These are phyloP conservation scores for Phytophthora foliorum DNA, from an alignment of 352 stramenopile genomes.

Conservation along the genomic window DNA sequence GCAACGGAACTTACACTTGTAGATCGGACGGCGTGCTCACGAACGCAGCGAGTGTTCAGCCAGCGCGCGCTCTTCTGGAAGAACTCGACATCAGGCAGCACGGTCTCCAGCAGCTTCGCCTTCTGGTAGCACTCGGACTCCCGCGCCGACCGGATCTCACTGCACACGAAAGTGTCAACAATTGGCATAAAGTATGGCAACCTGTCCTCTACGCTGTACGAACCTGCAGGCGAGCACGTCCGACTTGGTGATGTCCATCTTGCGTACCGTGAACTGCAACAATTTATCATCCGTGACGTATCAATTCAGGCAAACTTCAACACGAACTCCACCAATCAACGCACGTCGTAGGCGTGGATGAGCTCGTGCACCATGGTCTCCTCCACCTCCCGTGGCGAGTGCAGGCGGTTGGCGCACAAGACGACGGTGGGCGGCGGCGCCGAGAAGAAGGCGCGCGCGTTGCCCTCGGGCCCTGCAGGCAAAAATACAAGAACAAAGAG, in stretches of 20 bases:
- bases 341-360: conserved; percentile 87
- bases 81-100: conserved; percentile 70
- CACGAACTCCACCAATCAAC: conserved; percentile 22
- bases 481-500: conserved; percentile 5
- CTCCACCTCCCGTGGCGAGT: conserved; percentile 77
- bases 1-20: conserved; percentile 54
- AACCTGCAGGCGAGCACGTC: conserved; percentile 85
- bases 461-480: conserved; percentile 69
- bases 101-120: conserved; percentile 61
- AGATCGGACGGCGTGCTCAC: conserved; percentile 78
- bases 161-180: conserved; percentile 26
- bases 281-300: background rate
- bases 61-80: conserved; percentile 70
- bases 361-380: conserved; percentile 89
- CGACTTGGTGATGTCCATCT: conserved; percentile 89
- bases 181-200: background rate
- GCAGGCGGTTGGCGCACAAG: conserved; percentile 84
- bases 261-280: conserved; percentile 78
- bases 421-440: conserved; percentile 83
- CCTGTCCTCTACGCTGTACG: background rate
- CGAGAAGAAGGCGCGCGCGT: conserved; percentile 86
- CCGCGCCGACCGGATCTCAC: conserved; percentile 83
- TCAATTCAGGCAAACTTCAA: conserved; percentile 17
- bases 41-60: conserved; percentile 75
- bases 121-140: conserved; percentile 89